A percentile compares a stretch with the other conserved stretches of the same genome.
These are phyloP conservation scores for Onygenales sp. DNA, from an alignment of 2,329 filamentous ascomycete species.

Conservation along the genomic window DNA sequence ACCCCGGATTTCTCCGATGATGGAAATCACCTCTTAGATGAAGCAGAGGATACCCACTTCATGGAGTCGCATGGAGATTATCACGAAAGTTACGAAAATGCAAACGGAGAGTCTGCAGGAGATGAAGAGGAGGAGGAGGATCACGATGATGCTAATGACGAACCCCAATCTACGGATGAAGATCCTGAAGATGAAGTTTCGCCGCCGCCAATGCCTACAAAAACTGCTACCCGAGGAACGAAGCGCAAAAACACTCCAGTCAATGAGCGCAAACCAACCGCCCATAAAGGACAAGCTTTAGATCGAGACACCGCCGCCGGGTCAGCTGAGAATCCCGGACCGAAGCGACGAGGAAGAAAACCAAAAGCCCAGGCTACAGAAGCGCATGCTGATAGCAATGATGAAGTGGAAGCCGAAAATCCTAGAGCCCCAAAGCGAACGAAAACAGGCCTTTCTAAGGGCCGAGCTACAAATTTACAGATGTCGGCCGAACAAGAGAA, in stretches of 20 bases:
- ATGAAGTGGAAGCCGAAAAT: constrained; percentile 16
- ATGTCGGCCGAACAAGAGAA: constrained; percentile 22
- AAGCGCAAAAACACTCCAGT: constrained; percentile 8
- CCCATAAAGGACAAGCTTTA: not conserved
- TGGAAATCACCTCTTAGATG: constrained; percentile 18
- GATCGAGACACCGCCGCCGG: not conserved
- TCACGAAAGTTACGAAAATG: constrained; percentile 17
- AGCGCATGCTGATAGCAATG: constrained; percentile 11
- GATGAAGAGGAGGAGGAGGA: constrained; percentile 7
- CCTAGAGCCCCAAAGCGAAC: constrained; percentile 24
- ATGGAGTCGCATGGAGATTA: constrained; percentile 18
- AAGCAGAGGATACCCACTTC: constrained; percentile 25
- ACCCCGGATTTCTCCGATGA: constrained; percentile 29
- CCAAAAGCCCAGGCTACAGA: constrained; percentile 15
- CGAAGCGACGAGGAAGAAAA: constrained; percentile 23
- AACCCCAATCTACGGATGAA: constrained; percentile 1
- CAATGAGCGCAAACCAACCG: not conserved
- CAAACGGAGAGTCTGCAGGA: constrained; percentile 11
- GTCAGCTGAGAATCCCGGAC: constrained; percentile 12
- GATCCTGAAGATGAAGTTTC: constrained; percentile 8
- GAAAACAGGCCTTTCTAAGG: constrained; percentile 17
- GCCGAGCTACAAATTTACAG: constrained; percentile 18
- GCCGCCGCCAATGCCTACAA: constrained; percentile 3
- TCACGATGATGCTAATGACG: constrained; percentile 2
- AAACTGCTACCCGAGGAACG: constrained; percentile 6